phyloP scores from a whole-genome alignment of 2,329 filamentous ascomycete genomes.

The Orbilia blumenaviensis region DNA sequence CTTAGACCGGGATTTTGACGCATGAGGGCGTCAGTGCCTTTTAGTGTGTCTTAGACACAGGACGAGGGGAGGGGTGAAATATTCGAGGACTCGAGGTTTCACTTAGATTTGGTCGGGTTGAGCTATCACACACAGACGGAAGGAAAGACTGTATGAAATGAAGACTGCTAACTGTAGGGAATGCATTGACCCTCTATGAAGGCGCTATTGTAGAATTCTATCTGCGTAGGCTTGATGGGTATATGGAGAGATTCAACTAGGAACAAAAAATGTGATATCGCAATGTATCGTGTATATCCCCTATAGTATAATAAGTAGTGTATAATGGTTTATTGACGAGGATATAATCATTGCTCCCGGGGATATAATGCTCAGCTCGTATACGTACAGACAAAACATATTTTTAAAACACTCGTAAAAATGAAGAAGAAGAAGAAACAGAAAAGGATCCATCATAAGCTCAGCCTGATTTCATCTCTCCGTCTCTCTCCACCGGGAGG shows the following conservation, averaged over 20 bases:
- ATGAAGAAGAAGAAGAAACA: background rate
- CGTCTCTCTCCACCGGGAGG: background rate
- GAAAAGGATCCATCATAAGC: background rate
- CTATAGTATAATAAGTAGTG: background rate
- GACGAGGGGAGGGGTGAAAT: no score
- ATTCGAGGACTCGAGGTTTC: no score
- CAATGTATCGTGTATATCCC: background rate
- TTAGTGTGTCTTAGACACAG: no score
- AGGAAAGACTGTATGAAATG: no score
- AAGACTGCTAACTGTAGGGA: no score
- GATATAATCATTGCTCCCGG: constrained; percentile 14
- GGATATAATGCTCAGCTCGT: constrained; percentile 22
- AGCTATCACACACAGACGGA: no score
- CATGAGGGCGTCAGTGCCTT: no score
- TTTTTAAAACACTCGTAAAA: background rate
- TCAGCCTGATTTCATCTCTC: background rate
- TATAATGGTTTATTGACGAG: background rate
- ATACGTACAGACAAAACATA: constrained; percentile 2
- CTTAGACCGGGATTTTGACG: no score
- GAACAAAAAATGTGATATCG: background rate
- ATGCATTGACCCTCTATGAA: no score
- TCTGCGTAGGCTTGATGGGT: no score
- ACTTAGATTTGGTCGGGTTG: no score
- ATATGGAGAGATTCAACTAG: background rate
- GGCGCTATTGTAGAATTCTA: background rate